Base-by-base conservation (phyloP, 495 filamentous ascomycete genomes). In the Penicillium lividum region DNA sequence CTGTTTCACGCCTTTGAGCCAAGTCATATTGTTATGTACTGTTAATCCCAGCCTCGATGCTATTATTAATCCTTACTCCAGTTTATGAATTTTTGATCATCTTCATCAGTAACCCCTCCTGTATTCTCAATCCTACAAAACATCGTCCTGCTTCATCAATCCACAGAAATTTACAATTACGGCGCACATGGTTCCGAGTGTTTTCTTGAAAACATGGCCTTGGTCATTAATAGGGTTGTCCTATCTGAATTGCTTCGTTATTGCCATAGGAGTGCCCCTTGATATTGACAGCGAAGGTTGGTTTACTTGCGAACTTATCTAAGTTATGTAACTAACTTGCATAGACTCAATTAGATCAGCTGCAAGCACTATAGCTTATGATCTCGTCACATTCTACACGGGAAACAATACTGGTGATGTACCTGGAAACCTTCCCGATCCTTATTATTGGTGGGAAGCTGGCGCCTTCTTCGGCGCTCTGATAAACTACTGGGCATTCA, bases 401-500 rank as follows among this genome's bases (percentile, higher is more conserved):
- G 88, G 88, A 10, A 84, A 89, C 68, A 73, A 81, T 36, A 83
- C 85, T 0, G 87, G 87, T 27, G 84, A 88, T 53, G 75, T 80
- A 2, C 85, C 87, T 16, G 87, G 87, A 16, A 89, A 89, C 67
- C 73, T 90, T 4, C 87, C 87, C 18, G 75, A 80, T 56, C 86
- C 87, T 1, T 91, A 91, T 66, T 91, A 86, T 71, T 91, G 88
- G 88, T 91, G 88, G 87, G 84, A 90, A 68, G 81, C 82, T 0
- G 89, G 88, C 27, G 83, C 84, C 13, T 85, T 88, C 77, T 91
- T 88, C 59, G 86, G 86, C 13, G 77, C 86, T 3, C 58, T 96
- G 61, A 71, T 94, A 48, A 86, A 93, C 66, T 95, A 96, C 69
- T 92, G 86, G 82, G 82, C 82, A 59, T 85, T 88, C 56, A 95